Base-by-base conservation (phyloP, 1,284 basidiomycete genomes). In the Kwoniella shivajii region DNA sequence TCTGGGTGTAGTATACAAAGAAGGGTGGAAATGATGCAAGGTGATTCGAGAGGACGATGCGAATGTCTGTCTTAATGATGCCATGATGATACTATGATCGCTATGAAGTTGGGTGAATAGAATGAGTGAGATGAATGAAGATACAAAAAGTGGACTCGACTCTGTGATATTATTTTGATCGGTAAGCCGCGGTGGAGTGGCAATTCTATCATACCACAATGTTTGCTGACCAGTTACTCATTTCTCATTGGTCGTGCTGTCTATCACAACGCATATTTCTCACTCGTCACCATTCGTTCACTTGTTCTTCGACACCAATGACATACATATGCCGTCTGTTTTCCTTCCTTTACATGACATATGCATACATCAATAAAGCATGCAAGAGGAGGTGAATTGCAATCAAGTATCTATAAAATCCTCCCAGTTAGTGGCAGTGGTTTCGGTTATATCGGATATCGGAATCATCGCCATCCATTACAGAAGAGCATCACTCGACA, bases 31-130 rank as follows among this genome's bases (percentile, higher is more conserved):
- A 26, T 60, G 61, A 33, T 57, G 57, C 20, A 60, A 53, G n/a
- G 61, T 63, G 7, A 60, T 24, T n/a, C 61, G 58, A 14, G 61
- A 63, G n/a, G 61, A 57, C 1, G 61, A 63, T 24, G 61, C 61
- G 54, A 63, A 56, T 7, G 57, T 45, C 24, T 47, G 47, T 29
- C 55, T 39, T n/a, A 59, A n/a, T 31, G 57, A 41, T 18, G 57
- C 49, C 54, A 59, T 57, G 11, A 33, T 51, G 49, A n/a, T 41
- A 27, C 29, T 10, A 27, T 13, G 27, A 47, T 44, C 31, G 18
- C 34, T 33, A 50, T 33, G 26, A 24, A 47, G 20, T 27, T 18
- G 16, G 13, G 26, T 4, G 34, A 11, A 39, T 49, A 14, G 20
- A 34, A 34, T 29, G 24, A 30, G 20, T n/a, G n/a, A n/a, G n/a